phyloP scores from a whole-genome alignment of 768 basidiomycete species.

The Trametopsis cervina region DNA sequence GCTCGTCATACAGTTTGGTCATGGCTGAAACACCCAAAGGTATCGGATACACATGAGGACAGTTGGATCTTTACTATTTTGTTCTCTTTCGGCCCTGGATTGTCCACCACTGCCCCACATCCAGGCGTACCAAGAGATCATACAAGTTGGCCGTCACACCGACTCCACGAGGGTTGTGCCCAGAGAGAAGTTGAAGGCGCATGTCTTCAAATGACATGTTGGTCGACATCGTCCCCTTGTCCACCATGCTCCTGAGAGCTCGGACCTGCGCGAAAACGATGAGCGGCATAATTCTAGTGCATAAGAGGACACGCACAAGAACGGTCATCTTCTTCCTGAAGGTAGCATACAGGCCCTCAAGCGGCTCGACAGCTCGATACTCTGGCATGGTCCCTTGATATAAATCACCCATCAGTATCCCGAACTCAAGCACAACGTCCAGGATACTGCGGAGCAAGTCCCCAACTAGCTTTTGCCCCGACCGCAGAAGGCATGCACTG shows the following conservation, averaged over 20 bases:
- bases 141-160: slow-evolving; percentile 44
- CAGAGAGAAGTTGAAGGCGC: slow-evolving; percentile 8
- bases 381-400: slow-evolving; percentile 49
- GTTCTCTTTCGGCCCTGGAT: slow-evolving; percentile 2
- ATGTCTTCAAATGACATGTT: slow-evolving; percentile 14
- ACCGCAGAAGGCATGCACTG: slow-evolving; percentile 65
- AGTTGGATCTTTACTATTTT: neutral
- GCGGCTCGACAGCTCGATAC: slow-evolving; percentile 50
- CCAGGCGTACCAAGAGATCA: slow-evolving; percentile 47
- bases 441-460: slow-evolving; percentile 58
- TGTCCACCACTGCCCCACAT: slow-evolving; percentile 55
- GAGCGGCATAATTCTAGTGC: slow-evolving; percentile 6
- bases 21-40: no score
- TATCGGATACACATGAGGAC: no score
- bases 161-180: slow-evolving; percentile 8
- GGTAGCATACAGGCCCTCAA: slow-evolving; percentile 46
- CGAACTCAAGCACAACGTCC: slow-evolving; percentile 61
- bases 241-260: slow-evolving; percentile 47
- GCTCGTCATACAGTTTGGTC: neutral
- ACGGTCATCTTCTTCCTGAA: slow-evolving; percentile 50
- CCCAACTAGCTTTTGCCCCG: slow-evolving; percentile 56
- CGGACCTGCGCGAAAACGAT: slow-evolving; percentile 35
- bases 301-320: slow-evolving; percentile 39
- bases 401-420: slow-evolving; percentile 57
- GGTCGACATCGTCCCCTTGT: slow-evolving; percentile 34